A percentile compares a stretch with the other conserved stretches of the same genome.
phyloP scores from a whole-genome alignment of 1,139 yeast species.

The Lodderomyces oxycetoniae region DNA sequence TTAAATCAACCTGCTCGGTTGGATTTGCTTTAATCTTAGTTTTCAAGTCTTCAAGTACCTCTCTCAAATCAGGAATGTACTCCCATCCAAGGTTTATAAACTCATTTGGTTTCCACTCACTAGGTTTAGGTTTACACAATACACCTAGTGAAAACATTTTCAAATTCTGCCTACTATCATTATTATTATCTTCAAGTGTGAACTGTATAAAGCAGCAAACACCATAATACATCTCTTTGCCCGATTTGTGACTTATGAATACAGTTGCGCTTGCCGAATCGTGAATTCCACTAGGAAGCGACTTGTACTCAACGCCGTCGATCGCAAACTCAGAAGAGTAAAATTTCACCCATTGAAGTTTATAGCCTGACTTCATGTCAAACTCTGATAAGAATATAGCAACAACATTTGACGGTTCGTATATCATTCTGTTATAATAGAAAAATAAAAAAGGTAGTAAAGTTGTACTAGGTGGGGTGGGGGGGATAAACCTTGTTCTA shows the following conservation, averaged over 20 bases:
- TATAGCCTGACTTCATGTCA: constrained; percentile 60
- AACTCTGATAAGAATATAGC: constrained; percentile 60
- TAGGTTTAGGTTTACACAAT: constrained; percentile 41
- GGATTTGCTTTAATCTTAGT: constrained; percentile 16
- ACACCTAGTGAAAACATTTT: constrained; percentile 65
- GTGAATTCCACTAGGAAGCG: constrained; percentile 84
- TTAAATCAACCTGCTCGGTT: constrained; percentile 11
- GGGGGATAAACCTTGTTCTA: too few relatives aligned
- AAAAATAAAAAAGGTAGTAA: too few relatives aligned
- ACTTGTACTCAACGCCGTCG: constrained; percentile 59
- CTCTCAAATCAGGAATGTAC: constrained; percentile 44
- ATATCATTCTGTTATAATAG: too few relatives aligned
- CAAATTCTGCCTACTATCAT: constrained; percentile 43
- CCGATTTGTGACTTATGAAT: constrained; percentile 27
- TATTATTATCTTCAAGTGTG: constrained; percentile 15
- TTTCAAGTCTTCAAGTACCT: constrained; percentile 33
- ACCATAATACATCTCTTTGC: constrained; percentile 28
- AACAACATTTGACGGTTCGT: constrained; percentile 29
- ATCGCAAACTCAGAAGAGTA: constrained; percentile 16
- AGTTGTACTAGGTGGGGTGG: too few relatives aligned
- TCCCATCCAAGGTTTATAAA: constrained; percentile 54
- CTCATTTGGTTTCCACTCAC: constrained; percentile 49
- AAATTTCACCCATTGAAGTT: constrained; percentile 49
- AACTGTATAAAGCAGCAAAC: constrained; percentile 32
- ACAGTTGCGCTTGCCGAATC: constrained; percentile 47